phyloP scores from a whole-genome alignment of 257 asterid species.

The Leptodermis oblonga region DNA sequence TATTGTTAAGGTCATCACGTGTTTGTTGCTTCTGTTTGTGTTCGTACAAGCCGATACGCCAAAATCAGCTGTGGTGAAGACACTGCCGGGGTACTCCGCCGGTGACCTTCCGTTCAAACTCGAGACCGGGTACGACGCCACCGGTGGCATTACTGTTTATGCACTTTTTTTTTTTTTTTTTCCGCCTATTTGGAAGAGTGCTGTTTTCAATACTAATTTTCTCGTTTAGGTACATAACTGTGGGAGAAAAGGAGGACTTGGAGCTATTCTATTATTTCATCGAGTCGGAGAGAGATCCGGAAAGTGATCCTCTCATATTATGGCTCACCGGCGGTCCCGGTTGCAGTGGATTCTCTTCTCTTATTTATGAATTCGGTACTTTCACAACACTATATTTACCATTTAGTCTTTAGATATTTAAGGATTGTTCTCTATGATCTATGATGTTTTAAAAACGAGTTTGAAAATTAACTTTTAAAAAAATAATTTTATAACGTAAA shows the following conservation, averaged over 20 bases:
- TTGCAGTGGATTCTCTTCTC: conserved; percentile 51
- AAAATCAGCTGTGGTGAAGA: conserved; percentile 4
- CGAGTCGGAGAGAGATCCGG: conserved; percentile 40
- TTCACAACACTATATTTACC: too few relatives aligned
- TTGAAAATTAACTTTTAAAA: too few relatives aligned
- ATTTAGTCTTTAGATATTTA: too few relatives aligned
- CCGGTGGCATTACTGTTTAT: too few relatives aligned
- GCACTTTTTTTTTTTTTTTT: too few relatives aligned
- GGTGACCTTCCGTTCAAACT: conserved; percentile 30
- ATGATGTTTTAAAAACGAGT: too few relatives aligned
- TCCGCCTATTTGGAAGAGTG: too few relatives aligned
- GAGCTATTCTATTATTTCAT: conserved; percentile 44
- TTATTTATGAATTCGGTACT: conserved; percentile 41
- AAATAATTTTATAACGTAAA: too few relatives aligned
- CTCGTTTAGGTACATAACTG: not conserved
- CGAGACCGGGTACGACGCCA: conserved; percentile 44
- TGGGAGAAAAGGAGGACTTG: not conserved
- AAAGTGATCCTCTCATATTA: conserved; percentile 45
- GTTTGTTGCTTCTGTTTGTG: not conserved
- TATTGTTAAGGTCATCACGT: too few relatives aligned
- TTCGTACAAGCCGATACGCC: not conserved
- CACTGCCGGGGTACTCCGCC: conserved; percentile 16
- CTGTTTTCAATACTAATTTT: too few relatives aligned
- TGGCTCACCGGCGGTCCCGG: conserved; percentile 80
- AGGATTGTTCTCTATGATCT: too few relatives aligned